A percentile compares a stretch with the other conserved stretches of the same genome.
Evolutionary conservation across 2,329 filamentous ascomycete genomes (phyloP).

Genomic region (Penicillium sp.): DNA sequence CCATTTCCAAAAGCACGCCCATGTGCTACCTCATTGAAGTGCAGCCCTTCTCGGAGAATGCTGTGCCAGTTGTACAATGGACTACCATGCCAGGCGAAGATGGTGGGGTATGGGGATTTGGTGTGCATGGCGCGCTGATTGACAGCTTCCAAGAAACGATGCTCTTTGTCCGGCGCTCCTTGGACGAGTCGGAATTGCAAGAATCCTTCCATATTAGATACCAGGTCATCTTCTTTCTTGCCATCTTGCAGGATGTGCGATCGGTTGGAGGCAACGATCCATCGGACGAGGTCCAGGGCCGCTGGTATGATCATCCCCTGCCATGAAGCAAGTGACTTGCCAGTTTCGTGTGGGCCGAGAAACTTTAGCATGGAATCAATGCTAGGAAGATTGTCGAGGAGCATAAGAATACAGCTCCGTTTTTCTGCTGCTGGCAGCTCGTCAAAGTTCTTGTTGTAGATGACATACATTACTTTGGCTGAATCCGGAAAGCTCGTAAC

Average conservation of each 20-base stretch:
- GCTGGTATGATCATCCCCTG: conserved; percentile 63
- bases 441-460: conserved; percentile 46
- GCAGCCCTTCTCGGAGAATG: conserved; percentile 79
- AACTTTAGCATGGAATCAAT: conserved; percentile 48
- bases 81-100: conserved; percentile 90
- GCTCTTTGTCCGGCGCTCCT: conserved; percentile 84
- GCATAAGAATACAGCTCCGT: conserved; percentile 29
- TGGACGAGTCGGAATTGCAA: conserved; percentile 86
- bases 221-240: conserved; percentile 47
- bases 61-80: conserved; percentile 79
- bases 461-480: conserved; percentile 19
- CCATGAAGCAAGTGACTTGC: conserved; percentile 54
- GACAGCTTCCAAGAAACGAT: conserved; percentile 68
- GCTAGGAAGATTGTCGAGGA: conserved; percentile 44
- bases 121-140: conserved; percentile 40
- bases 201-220: conserved; percentile 66
- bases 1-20: conserved; percentile 77
- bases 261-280: conserved; percentile 88
- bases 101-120: conserved; percentile 59
- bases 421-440: conserved; percentile 33
- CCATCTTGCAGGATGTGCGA: conserved; percentile 79
- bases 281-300: conserved; percentile 70
- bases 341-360: conserved; percentile 33
- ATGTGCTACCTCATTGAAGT: conserved; percentile 64
- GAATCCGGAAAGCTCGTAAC: neutral